Conservation (phyloP, 1,284 basidiomycete genomes). For the Cystobasidiaceae sp. region DNA sequence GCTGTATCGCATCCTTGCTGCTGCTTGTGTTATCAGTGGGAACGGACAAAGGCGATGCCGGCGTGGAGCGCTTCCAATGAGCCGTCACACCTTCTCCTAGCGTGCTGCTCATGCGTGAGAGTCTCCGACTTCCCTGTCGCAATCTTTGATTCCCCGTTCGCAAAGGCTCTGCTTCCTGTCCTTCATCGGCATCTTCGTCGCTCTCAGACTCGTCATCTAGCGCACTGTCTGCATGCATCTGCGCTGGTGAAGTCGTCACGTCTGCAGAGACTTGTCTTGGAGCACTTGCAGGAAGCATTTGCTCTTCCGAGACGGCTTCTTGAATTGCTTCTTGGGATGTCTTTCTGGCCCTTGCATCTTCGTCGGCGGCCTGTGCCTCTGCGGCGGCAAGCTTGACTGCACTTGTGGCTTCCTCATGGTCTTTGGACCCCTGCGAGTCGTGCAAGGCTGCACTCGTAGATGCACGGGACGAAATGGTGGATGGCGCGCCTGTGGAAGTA, state of each 20-base stretch:
- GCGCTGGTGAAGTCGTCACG: not conserved
- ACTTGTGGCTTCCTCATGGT: too few relatives aligned
- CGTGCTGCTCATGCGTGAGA: conserved; percentile 14
- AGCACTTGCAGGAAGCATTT: not conserved
- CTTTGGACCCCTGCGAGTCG: too few relatives aligned
- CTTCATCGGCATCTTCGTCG: not conserved
- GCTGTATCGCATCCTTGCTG: too few relatives aligned
- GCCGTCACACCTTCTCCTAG: conserved; percentile 10
- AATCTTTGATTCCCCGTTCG: conserved; percentile 3
- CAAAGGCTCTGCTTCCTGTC: not conserved
- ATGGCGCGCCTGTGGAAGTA: too few relatives aligned
- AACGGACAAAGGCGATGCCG: not conserved
- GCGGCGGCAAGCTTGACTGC: too few relatives aligned
- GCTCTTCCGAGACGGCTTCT: conserved; percentile 6
- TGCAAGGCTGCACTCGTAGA: too few relatives aligned
- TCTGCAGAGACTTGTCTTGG: too few relatives aligned
- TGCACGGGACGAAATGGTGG: too few relatives aligned
- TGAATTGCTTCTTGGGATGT: not conserved
- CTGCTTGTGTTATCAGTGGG: too few relatives aligned
- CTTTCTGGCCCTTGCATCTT: not conserved
- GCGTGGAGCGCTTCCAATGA: not conserved
- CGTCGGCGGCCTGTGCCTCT: too few relatives aligned
- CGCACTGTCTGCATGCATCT: conserved; percentile 6
- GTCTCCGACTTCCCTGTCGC: not conserved
- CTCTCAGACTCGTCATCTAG: not conserved